phyloP scores from a whole-genome alignment of 1,284 basidiomycete species.

The Ceratobasidium papillatum region DNA sequence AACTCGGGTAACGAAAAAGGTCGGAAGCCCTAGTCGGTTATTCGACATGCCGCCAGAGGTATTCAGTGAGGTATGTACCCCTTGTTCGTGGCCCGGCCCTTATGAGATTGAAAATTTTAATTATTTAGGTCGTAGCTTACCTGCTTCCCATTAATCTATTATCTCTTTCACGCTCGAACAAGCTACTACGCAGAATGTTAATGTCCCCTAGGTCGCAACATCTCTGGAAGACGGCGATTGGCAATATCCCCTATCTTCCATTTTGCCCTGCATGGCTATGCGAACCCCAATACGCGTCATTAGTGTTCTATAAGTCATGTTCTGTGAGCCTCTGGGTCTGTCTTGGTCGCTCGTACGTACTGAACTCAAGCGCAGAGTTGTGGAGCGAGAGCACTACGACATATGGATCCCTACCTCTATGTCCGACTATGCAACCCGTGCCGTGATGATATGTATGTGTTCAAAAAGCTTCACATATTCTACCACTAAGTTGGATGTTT shows the following conservation, averaged over 20 bases:
- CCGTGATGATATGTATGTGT: neutral
- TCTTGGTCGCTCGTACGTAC: too few species aligned
- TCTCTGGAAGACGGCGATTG: constrained; percentile 43
- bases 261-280: constrained; percentile 45
- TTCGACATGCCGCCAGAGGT: neutral
- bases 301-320: constrained; percentile 45
- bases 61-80: neutral
- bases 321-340: neutral
- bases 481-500: too few species aligned
- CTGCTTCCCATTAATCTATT: constrained; percentile 48
- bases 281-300: constrained; percentile 46
- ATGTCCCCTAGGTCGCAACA: constrained; percentile 41
- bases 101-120: neutral
- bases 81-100: neutral
- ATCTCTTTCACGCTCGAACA: constrained; percentile 47
- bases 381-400: neutral
- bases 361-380: too few species aligned
- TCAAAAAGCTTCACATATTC: too few species aligned
- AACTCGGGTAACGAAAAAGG: too few species aligned
- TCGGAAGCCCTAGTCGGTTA: neutral
- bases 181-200: constrained; percentile 45
- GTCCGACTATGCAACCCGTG: constrained; percentile 5
- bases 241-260: constrained; percentile 36
- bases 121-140: constrained; percentile 46
- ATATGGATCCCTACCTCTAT: neutral